Evolutionary conservation across 495 filamentous ascomycete genomes (phyloP).

Genomic region (Aspergillus cavernicola): DNA sequence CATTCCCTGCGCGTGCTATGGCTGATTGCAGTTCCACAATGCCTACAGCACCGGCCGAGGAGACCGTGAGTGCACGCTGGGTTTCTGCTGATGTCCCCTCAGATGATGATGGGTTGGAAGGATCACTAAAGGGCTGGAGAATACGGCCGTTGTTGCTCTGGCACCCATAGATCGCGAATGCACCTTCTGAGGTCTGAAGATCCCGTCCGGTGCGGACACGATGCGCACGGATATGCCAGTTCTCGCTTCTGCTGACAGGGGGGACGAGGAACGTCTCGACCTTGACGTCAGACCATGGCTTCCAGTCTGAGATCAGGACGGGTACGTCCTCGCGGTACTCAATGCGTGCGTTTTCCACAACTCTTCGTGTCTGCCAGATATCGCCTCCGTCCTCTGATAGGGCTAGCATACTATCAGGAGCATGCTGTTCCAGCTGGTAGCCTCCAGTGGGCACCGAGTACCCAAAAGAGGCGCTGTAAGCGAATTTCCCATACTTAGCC

Average conservation of each 20-base stretch:
- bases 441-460: conserved; percentile 73
- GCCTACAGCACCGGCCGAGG: conserved; percentile 63
- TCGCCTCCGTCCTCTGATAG: conserved; percentile 75
- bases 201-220: conserved; percentile 53
- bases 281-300: conserved; percentile 61
- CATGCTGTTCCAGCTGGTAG: conserved; percentile 73
- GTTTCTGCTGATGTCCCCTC: conserved; percentile 54
- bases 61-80: conserved; percentile 59
- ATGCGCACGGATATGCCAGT: conserved; percentile 69
- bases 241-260: conserved; percentile 45
- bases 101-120: conserved; percentile 30
- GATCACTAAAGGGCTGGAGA: conserved; percentile 47
- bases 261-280: conserved; percentile 64
- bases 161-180: conserved; percentile 67
- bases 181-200: conserved; percentile 65
- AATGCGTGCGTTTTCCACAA: conserved; percentile 55
- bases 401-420: conserved; percentile 69
- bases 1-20: conserved; percentile 46
- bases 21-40: conserved; percentile 54
- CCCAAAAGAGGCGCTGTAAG: conserved; percentile 68
- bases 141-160: conserved; percentile 54
- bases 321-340: conserved; percentile 44
- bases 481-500: conserved; percentile 77
- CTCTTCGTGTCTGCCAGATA: conserved; percentile 69
- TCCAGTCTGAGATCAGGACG: conserved; percentile 63